phyloP scores from a whole-genome alignment of 1,284 basidiomycete genomes.

The Grifola frondosa region DNA sequence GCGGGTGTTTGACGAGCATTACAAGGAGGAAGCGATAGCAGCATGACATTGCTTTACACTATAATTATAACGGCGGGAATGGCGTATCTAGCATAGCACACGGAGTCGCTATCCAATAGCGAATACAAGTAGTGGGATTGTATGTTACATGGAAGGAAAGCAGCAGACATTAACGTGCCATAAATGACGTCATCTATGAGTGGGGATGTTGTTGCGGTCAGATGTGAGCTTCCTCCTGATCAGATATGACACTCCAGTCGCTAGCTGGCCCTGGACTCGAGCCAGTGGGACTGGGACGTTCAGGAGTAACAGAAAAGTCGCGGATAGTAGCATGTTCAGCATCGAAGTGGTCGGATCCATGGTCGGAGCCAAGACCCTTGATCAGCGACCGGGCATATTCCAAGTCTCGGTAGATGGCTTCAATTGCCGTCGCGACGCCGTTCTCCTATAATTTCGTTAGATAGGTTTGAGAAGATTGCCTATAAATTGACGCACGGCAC shows the following conservation, averaged over 20 bases:
- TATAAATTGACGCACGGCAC: slow-evolving; percentile 61
- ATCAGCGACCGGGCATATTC: slow-evolving; percentile 85
- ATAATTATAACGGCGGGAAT: too few species aligned
- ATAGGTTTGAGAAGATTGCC: too few species aligned
- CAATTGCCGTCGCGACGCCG: slow-evolving; percentile 85
- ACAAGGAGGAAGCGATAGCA: slow-evolving; percentile 36
- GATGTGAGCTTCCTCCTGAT: slow-evolving; percentile 51
- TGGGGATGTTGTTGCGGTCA: slow-evolving; percentile 3
- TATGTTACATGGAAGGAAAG: too few species aligned
- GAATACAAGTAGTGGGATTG: slow-evolving; percentile 7
- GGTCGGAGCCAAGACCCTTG: slow-evolving; percentile 51
- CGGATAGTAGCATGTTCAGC: slow-evolving; percentile 49
- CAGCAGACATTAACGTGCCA: too few species aligned
- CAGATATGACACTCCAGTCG: slow-evolving; percentile 83
- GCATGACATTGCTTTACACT: too few species aligned
- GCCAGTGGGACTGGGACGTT: slow-evolving; percentile 51
- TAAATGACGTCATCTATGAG: slow-evolving; percentile 12
- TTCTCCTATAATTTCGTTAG: slow-evolving; percentile 65
- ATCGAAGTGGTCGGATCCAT: slow-evolving; percentile 40
- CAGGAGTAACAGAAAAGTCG: slow-evolving; percentile 34
- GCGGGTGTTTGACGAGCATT: slow-evolving; percentile 79
- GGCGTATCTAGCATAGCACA: neutral
- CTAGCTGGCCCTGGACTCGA: slow-evolving; percentile 55
- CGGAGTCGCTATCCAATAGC: slow-evolving; percentile 12
- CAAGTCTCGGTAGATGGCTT: slow-evolving; percentile 89